Evolutionary conservation across 2,329 filamentous ascomycete genomes (phyloP), one percentile per base, ranked within the genome.

Genomic region (Penicillium brevicompactum): DNA sequence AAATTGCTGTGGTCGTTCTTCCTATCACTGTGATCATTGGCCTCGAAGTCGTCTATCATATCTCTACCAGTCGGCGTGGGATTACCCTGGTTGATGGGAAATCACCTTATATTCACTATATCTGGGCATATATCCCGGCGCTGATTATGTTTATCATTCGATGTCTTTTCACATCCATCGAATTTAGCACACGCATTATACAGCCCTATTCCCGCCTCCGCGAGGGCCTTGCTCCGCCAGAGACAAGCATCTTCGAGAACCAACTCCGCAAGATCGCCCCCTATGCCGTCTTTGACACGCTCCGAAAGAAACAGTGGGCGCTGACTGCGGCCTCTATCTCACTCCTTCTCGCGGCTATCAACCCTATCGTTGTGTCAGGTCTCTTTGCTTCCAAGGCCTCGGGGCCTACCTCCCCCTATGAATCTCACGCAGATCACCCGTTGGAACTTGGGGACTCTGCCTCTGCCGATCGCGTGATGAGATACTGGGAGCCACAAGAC

Each of bases 271-370:
- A 64, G 40, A 46, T 64, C 3, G 53, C 76, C 31, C 77, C 74
- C 54, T 84, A 86, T 2, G 77, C 82, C 56, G 81, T 79, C 58
- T 85, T 86, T 74, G 87, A 81, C 8, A 76, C 74, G 0, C 40
- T 65, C 11, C 14, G 34, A 31, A 62, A 62, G 38, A 42, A 44
- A 9, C 59, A 59, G 34, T 62, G 45, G 49, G 46, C 55, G 2
- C 40, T 60, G 5, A 34, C 53, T 2, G 55, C 61, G 27, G 52
- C 60, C n/a, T 55, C 55, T 18, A 9, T 55, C 18, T 49, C 62
- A 1, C 44, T 63, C 9, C 42, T 63, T 22, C 51, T 63, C 10
- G 59, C 55, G 2, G 50, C 56, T 4, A 49, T 56, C 11, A 53
- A 57, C 21, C 57, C 60, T 11, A 57, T 60, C 31, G 55, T 49